These are phyloP conservation scores for Aspergillus intermedius DNA, from an alignment of 2,329 filamentous ascomycete genomes.

Conservation along the genomic window DNA sequence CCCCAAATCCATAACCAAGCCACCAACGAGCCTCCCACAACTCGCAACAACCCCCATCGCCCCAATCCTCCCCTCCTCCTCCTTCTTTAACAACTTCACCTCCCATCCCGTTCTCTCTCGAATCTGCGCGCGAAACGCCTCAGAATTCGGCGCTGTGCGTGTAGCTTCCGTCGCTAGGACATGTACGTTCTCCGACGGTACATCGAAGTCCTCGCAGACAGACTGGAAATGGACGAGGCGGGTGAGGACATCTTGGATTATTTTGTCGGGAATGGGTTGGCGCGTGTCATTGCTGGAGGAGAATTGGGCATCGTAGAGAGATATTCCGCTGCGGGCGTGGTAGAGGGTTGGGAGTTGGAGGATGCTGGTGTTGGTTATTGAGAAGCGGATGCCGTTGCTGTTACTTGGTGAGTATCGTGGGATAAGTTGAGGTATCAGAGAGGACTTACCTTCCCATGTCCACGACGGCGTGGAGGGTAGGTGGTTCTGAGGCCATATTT, in stretches of 20 bases:
- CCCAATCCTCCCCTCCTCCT: slow-evolving; percentile 75
- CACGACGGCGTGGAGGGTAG: slow-evolving; percentile 28
- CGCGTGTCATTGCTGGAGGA: slow-evolving; percentile 33
- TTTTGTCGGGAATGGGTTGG: slow-evolving; percentile 50
- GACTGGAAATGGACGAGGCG: slow-evolving; percentile 64
- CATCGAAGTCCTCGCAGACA: slow-evolving; percentile 63
- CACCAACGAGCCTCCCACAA: slow-evolving; percentile 58
- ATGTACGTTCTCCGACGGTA: slow-evolving; percentile 57
- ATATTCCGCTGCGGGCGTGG: slow-evolving; percentile 71
- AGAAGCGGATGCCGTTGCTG: slow-evolving; percentile 87
- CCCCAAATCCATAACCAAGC: slow-evolving; percentile 80
- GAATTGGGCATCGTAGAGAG: slow-evolving; percentile 74
- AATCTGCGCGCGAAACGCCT: slow-evolving; percentile 61
- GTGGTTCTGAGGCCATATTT: neutral
- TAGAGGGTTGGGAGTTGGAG: slow-evolving; percentile 73
- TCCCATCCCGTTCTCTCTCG: slow-evolving; percentile 56
- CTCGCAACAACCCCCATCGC: slow-evolving; percentile 76
- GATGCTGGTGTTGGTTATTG: slow-evolving; percentile 71
- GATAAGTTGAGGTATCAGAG: neutral
- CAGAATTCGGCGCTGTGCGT: slow-evolving; percentile 68
- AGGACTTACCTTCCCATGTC: slow-evolving; percentile 37
- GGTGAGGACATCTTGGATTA: slow-evolving; percentile 60
- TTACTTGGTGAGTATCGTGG: neutral
- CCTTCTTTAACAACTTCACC: slow-evolving; percentile 67
- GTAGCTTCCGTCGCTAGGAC: slow-evolving; percentile 88